A percentile compares a stretch with the other conserved stretches of the same genome.
Evolutionary conservation across 139 green algal species (phyloP).

Genomic region (Chlorella sorokiniana): DNA sequence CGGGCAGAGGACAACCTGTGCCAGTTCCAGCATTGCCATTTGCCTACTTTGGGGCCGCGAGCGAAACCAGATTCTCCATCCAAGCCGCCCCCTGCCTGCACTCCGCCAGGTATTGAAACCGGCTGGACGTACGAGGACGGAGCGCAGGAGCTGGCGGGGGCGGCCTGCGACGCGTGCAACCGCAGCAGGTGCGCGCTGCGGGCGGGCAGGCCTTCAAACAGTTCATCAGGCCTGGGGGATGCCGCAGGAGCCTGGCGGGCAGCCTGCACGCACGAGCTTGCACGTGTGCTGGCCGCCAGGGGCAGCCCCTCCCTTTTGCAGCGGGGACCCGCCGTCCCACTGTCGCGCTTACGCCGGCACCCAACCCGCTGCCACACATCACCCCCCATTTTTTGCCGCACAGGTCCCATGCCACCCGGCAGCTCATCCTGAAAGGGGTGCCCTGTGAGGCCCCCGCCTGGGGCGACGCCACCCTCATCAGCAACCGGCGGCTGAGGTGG

Average conservation of each 20-base stretch:
- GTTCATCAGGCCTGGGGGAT: too few species aligned
- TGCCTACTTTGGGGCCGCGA: too few species aligned
- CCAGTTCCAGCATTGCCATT: too few species aligned
- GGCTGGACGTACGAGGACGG: background rate
- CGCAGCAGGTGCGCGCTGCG: conserved; percentile 29
- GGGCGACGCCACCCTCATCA: conserved; percentile 17
- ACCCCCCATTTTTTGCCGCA: background rate
- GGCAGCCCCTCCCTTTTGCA: too few species aligned
- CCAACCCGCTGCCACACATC: too few species aligned
- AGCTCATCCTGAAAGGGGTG: conserved; percentile 26
- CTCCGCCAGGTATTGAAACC: background rate
- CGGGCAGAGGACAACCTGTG: too few species aligned
- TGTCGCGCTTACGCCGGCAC: too few species aligned
- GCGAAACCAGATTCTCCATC: background rate
- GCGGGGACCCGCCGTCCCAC: too few species aligned
- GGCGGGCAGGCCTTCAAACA: too few species aligned
- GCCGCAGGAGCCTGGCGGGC: too few species aligned
- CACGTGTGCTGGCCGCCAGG: background rate
- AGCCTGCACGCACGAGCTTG: background rate
- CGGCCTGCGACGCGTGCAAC: conserved; percentile 32
- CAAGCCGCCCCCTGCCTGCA: too few species aligned
- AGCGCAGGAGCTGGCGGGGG: background rate
- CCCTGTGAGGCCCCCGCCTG: background rate
- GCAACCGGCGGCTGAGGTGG: conserved; percentile 25
- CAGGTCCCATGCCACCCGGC: conserved; percentile 31